A percentile compares a stretch with the other conserved stretches of the same genome.
phyloP scores from a whole-genome alignment of 169 alveolate genomes.

The Fabrea salina region DNA sequence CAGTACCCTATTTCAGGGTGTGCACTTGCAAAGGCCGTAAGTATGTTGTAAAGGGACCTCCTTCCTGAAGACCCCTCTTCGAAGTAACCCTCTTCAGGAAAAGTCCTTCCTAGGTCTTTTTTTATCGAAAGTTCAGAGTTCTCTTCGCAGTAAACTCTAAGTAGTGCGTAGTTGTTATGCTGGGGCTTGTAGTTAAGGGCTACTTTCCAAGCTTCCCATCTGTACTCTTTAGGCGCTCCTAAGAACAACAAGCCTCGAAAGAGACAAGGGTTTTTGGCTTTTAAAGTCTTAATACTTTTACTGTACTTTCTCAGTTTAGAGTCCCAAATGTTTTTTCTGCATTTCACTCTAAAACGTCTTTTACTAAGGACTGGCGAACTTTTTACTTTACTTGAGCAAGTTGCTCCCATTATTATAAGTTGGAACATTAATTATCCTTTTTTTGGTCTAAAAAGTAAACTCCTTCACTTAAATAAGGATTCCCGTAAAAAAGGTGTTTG shows the following conservation, averaged over 20 bases:
- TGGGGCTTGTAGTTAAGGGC: background rate
- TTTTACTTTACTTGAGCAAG: no score
- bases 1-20: constrained; percentile 30
- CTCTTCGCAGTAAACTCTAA: background rate
- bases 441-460: background rate
- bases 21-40: constrained; percentile 19
- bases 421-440: no score
- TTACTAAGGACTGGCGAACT: no score
- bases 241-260: background rate
- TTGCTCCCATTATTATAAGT: no score
- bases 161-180: background rate
- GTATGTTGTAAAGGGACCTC: background rate
- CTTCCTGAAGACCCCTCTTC: background rate
- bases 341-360: no score
- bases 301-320: no score
- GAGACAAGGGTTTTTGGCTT: background rate
- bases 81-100: background rate
- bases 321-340: no score
- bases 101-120: constrained; percentile 33
- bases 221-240: background rate
- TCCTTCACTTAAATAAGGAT: constrained; percentile 26
- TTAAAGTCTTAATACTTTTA: no score
- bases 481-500: constrained; percentile 19
- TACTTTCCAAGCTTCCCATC: background rate
- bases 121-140: background rate